A percentile compares a stretch with the other conserved stretches of the same genome.
phyloP scores from a whole-genome alignment of 2,329 filamentous ascomycete species.

The Paracoccidioides lutzii region DNA sequence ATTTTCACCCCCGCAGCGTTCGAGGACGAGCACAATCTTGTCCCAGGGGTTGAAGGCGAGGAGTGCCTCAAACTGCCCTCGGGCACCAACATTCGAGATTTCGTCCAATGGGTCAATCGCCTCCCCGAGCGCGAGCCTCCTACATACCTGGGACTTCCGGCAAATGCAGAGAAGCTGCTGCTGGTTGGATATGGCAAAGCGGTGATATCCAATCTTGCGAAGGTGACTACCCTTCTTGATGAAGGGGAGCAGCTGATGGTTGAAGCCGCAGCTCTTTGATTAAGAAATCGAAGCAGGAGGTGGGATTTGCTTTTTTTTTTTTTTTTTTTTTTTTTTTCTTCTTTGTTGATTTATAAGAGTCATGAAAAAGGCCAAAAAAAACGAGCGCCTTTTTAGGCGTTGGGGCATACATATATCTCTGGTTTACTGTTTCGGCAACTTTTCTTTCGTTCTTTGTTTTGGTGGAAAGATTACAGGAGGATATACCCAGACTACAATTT shows the following conservation, averaged over 20 bases:
- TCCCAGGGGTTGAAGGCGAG: slow-evolving; percentile 51
- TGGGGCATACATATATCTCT: slow-evolving; percentile 3
- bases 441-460: slow-evolving; percentile 4
- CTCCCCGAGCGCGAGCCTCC: slow-evolving; percentile 92
- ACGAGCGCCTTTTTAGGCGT: slow-evolving; percentile 1
- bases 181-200: slow-evolving; percentile 76
- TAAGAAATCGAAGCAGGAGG: not conserved
- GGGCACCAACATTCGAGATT: slow-evolving; percentile 71
- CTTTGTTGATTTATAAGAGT: not conserved
- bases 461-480: not conserved
- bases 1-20: slow-evolving; percentile 82
- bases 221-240: slow-evolving; percentile 76
- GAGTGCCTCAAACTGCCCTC: slow-evolving; percentile 60
- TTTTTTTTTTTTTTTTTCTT: not conserved
- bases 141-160: slow-evolving; percentile 83
- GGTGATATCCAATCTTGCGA: slow-evolving; percentile 71
- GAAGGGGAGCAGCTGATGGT: slow-evolving; percentile 85
- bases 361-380: not conserved
- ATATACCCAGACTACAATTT: slow-evolving; percentile 5
- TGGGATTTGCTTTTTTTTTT: not conserved
- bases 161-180: slow-evolving; percentile 91
- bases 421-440: slow-evolving; percentile 6
- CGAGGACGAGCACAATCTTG: slow-evolving; percentile 81
- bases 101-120: slow-evolving; percentile 79
- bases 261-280: slow-evolving; percentile 34